phyloP scores from a whole-genome alignment of 257 asterid genomes.

The Parsonsia alboflavescens region DNA sequence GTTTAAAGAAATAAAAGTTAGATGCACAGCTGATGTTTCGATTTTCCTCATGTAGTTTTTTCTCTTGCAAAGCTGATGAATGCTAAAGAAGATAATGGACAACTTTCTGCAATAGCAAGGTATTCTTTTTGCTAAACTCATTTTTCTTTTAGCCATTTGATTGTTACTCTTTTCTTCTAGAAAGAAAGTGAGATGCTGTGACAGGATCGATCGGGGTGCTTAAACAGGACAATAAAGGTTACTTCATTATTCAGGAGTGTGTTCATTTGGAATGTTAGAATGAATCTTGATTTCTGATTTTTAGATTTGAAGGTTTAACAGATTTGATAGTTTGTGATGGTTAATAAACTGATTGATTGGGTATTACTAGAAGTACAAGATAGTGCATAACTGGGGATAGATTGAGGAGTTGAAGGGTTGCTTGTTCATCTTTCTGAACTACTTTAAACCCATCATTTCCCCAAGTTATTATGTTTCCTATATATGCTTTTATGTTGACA shows the following conservation, averaged over 20 bases:
- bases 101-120: slow-evolving; percentile 96
- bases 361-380: background rate
- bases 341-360: background rate
- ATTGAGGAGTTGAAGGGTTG: background rate
- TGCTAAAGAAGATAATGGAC: slow-evolving; percentile 83
- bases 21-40: background rate
- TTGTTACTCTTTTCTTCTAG: background rate
- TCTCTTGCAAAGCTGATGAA: slow-evolving; percentile 94
- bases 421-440: background rate
- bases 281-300: background rate
- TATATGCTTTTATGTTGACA: background rate
- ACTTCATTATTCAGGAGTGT: background rate
- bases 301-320: background rate
- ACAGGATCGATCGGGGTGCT: background rate
- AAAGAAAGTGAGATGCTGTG: background rate
- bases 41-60: slow-evolving; percentile 53
- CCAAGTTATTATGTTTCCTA: background rate
- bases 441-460: background rate
- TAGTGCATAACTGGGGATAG: background rate
- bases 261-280: background rate
- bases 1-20: background rate
- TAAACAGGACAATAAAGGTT: background rate
- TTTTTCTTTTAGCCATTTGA: slow-evolving; percentile 1
- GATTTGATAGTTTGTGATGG: background rate
- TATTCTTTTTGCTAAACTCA: slow-evolving; percentile 20